Evolutionary conservation across 2,329 filamentous ascomycete species (phyloP).

Genomic region (Daldinia sp.): DNA sequence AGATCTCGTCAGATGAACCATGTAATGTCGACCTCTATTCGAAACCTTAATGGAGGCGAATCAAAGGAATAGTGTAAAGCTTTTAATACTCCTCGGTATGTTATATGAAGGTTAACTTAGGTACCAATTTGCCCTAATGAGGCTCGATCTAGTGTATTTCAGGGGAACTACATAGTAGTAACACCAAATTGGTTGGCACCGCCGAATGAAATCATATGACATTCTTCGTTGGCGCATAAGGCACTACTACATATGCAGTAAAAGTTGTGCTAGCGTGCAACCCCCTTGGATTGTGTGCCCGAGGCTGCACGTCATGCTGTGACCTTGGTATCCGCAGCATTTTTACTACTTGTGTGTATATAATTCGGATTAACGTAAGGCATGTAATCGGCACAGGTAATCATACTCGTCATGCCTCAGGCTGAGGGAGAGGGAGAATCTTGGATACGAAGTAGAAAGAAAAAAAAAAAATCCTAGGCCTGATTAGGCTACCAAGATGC

Average conservation of each 20-base stretch:
- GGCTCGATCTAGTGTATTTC: background rate
- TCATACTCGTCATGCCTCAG: conserved; percentile 21
- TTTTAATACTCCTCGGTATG: background rate
- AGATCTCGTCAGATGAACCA: background rate
- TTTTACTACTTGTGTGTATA: conserved; percentile 5
- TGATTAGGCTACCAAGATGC: conserved; percentile 12
- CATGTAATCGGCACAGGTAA: conserved; percentile 2
- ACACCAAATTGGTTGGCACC: conserved; percentile 12
- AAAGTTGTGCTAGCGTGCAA: conserved; percentile 8
- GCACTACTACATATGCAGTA: background rate
- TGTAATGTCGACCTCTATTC: no score
- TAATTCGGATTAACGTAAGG: background rate
- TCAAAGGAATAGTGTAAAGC: background rate
- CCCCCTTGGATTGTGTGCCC: background rate
- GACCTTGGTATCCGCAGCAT: conserved; percentile 4
- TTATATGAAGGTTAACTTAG: no score
- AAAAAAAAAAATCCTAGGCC: conserved; percentile 3
- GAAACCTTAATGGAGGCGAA: background rate
- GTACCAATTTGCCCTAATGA: background rate
- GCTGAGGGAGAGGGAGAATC: background rate
- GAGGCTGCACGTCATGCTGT: conserved; percentile 15
- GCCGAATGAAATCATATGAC: conserved; percentile 23
- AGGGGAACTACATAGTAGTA: background rate
- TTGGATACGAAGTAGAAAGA: background rate
- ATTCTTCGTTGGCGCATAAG: conserved; percentile 11